phyloP scores from a whole-genome alignment of 768 basidiomycete species.

The Cytidiella melzeri region DNA sequence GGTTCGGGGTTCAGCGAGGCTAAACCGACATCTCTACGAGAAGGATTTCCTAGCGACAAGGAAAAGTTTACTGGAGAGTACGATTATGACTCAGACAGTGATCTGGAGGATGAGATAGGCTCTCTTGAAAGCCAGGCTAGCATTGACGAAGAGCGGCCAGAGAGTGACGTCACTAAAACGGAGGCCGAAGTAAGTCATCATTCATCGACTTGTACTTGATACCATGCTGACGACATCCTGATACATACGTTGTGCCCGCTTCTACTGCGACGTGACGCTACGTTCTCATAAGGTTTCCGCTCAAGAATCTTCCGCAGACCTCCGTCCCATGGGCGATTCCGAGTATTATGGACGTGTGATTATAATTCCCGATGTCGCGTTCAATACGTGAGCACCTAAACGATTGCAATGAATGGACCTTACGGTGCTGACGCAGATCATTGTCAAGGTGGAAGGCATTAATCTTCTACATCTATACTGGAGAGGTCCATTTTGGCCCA shows the following conservation, averaged over 20 bases:
- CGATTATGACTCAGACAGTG: conserved; percentile 30
- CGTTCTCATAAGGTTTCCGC: too few species aligned
- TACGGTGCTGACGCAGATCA: neutral
- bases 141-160: too few species aligned
- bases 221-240: too few species aligned
- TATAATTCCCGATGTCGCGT: neutral
- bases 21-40: neutral
- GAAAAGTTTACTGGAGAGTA: conserved; percentile 17
- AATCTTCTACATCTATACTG: conserved; percentile 15
- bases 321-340: neutral
- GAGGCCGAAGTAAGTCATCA: too few species aligned
- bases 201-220: too few species aligned
- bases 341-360: neutral
- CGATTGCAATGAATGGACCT: neutral
- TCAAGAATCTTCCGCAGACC: too few species aligned
- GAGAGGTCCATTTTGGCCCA: conserved; percentile 12
- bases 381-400: neutral
- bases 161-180: too few species aligned
- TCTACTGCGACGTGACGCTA: too few species aligned
- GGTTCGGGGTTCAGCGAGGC: neutral
- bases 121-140: neutral
- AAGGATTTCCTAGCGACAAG: conserved; percentile 4
- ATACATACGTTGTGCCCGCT: too few species aligned
- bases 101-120: conserved; percentile 25
- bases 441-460: conserved; percentile 13